Evolutionary conservation across 345 rosid genomes (phyloP).

Genomic region (Cardamine resedifolia): DNA sequence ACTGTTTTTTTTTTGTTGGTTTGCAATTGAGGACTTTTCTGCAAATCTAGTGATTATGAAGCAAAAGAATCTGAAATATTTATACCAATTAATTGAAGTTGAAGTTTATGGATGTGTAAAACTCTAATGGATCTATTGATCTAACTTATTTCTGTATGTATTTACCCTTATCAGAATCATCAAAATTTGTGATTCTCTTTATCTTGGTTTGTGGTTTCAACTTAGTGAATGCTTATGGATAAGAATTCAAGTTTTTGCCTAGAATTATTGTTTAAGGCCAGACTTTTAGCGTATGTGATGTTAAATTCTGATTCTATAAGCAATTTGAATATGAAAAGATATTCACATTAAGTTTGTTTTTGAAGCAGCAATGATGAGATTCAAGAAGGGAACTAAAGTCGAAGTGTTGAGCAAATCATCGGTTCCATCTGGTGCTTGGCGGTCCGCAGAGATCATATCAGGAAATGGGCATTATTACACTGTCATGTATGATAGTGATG

Average conservation of each 20-base stretch:
- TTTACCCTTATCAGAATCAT: conserved; percentile 7
- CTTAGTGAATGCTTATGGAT: conserved; percentile 10
- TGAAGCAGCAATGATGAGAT: conserved; percentile 49
- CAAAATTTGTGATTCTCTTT: not conserved
- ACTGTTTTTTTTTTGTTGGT: not conserved
- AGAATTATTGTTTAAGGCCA: not conserved
- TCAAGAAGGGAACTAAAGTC: conserved; percentile 62
- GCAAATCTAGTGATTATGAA: conserved; percentile 25
- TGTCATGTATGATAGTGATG: conserved; percentile 47
- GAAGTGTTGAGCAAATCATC: conserved; percentile 63
- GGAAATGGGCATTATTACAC: conserved; percentile 64
- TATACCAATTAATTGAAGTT: conserved; percentile 16
- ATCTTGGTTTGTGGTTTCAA: conserved; percentile 21
- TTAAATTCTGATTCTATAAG: not conserved
- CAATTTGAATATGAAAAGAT: not conserved
- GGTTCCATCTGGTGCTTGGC: conserved; percentile 73
- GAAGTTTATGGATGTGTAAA: conserved; percentile 15
- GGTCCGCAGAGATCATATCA: conserved; percentile 61
- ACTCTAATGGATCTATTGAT: conserved; percentile 17
- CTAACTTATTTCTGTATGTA: conserved; percentile 22
- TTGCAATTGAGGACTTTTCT: conserved; percentile 9
- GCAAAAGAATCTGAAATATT: conserved; percentile 17
- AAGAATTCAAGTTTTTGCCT: not conserved
- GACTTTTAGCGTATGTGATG: not conserved
- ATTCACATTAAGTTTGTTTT: not conserved